A percentile compares a stretch with the other conserved stretches of the same genome.
phyloP scores from a whole-genome alignment of 2,329 filamentous ascomycete species.

The Penicillium sp. region DNA sequence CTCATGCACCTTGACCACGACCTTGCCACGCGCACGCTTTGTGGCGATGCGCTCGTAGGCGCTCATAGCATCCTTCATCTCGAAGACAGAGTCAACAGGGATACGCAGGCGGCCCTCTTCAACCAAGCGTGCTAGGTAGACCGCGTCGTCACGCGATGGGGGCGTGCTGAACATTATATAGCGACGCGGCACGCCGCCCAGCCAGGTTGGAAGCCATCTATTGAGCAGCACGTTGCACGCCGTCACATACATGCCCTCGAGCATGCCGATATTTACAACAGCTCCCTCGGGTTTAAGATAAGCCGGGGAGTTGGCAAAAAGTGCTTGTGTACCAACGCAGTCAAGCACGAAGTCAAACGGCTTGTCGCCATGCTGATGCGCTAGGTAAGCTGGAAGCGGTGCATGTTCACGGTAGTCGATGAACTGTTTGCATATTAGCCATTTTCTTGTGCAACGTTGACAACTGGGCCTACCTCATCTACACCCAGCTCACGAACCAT shows the following conservation, averaged over 20 bases:
- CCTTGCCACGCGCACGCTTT: constrained; percentile 11
- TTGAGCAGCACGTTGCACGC: constrained; percentile 2
- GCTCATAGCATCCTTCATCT: constrained; percentile 7
- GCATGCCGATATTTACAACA: constrained; percentile 8
- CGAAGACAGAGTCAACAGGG: constrained; percentile 11
- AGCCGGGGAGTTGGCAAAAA: constrained; percentile 14
- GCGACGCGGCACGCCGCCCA: constrained; percentile 12
- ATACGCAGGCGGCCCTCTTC: constrained; percentile 8
- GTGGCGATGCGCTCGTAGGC: constrained; percentile 12
- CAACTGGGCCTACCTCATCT: constrained; percentile 10
- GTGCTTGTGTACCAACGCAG: constrained; percentile 15
- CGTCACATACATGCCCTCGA: not conserved
- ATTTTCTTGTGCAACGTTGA: not conserved
- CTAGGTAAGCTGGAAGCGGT: constrained; percentile 7
- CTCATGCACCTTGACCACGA: constrained; percentile 9
- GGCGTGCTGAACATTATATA: constrained; percentile 13
- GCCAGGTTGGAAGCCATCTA: constrained; percentile 5
- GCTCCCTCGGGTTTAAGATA: constrained; percentile 11
- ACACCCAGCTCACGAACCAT: constrained; percentile 15
- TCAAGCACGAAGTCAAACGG: constrained; percentile 17
- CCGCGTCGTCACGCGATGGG: constrained; percentile 2
- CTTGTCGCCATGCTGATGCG: constrained; percentile 7
- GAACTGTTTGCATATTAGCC: constrained; percentile 5
- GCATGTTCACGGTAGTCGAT: constrained; percentile 11
- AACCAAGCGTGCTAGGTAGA: constrained; percentile 7